Evolutionary conservation across 169 alveolate genomes (phyloP).

Genomic region (Fabrea salina): DNA sequence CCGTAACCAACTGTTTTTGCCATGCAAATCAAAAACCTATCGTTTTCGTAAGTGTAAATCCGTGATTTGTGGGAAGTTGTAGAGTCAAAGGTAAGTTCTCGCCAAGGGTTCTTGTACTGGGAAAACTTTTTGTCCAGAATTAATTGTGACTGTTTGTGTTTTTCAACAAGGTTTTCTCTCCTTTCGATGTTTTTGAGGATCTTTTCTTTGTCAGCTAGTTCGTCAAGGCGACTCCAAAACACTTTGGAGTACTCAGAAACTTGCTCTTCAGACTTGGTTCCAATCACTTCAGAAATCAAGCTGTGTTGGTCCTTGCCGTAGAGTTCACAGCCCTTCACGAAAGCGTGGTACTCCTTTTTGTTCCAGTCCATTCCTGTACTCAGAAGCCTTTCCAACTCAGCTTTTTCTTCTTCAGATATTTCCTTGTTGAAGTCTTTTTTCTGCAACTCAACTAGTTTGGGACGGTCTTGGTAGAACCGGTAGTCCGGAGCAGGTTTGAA

Average conservation of each 20-base stretch:
- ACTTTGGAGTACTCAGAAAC: conserved; percentile 66
- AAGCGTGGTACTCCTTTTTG: conserved; percentile 76
- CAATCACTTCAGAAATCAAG: conserved; percentile 56
- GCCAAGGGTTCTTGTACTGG: conserved; percentile 59
- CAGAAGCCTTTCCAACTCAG: conserved; percentile 63
- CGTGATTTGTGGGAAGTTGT: conserved; percentile 68
- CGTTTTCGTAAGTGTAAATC: conserved; percentile 75
- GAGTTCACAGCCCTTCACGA: conserved; percentile 68
- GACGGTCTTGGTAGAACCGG: conserved; percentile 44
- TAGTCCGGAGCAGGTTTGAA: conserved; percentile 55
- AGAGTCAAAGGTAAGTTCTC: conserved; percentile 70
- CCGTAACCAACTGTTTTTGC: conserved; percentile 76
- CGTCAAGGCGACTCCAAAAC: conserved; percentile 75
- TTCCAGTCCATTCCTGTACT: conserved; percentile 86
- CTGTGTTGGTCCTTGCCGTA: conserved; percentile 70
- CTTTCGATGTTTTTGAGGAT: conserved; percentile 74
- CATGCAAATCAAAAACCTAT: conserved; percentile 70
- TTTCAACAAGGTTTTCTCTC: conserved; percentile 64
- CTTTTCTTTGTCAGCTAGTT: conserved; percentile 70
- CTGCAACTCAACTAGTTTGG: conserved; percentile 40
- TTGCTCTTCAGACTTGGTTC: conserved; percentile 69
- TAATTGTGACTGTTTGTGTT: conserved; percentile 59
- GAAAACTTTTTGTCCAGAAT: conserved; percentile 50
- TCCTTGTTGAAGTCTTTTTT: conserved; percentile 57
- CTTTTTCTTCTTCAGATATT: conserved; percentile 73